Conservation (phyloP, 495 filamentous ascomycete genomes). For the Penicillium steckii region DNA sequence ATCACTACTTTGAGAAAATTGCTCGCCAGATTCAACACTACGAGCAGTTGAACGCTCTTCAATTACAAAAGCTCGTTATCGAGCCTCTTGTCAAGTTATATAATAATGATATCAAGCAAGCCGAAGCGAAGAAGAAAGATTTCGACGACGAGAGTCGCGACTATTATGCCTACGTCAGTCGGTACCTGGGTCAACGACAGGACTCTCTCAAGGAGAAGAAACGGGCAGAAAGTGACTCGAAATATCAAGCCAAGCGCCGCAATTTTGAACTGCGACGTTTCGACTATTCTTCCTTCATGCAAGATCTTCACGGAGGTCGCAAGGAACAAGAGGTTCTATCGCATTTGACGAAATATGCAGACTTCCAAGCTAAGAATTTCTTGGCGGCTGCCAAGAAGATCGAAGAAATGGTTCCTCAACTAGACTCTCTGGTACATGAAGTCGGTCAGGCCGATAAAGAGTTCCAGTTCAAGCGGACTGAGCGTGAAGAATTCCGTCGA, state of each 20-base stretch:
- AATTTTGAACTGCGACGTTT: constrained; percentile 97
- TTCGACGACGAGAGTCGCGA: constrained; percentile 98
- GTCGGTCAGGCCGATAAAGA: constrained; percentile 92
- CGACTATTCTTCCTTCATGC: constrained; percentile 99
- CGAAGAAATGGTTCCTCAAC: constrained; percentile 81
- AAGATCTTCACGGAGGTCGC: constrained; percentile 93
- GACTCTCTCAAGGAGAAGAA: constrained; percentile 98
- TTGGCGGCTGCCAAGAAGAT: constrained; percentile 81
- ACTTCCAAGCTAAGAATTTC: constrained; percentile 83
- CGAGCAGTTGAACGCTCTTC: constrained; percentile 77
- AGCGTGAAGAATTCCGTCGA: constrained; percentile 89
- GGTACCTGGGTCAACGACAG: constrained; percentile 91
- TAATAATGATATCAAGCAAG: constrained; percentile 94
- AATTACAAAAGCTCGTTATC: constrained; percentile 89
- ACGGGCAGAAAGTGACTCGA: constrained; percentile 86
- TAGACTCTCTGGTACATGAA: constrained; percentile 88
- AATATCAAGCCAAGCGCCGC: constrained; percentile 90
- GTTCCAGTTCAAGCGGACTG: constrained; percentile 88
- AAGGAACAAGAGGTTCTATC: constrained; percentile 98
- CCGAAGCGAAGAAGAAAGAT: constrained; percentile 93
- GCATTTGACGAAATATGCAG: constrained; percentile 91
- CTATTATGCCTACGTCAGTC: constrained; percentile 91
- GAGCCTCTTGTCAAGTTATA: constrained; percentile 92
- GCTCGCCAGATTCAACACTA: constrained; percentile 86
- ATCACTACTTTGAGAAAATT: constrained; percentile 98